phyloP scores from a whole-genome alignment of 192 early-diverging fungal genomes.

The Chytriomyces hyalinus region DNA sequence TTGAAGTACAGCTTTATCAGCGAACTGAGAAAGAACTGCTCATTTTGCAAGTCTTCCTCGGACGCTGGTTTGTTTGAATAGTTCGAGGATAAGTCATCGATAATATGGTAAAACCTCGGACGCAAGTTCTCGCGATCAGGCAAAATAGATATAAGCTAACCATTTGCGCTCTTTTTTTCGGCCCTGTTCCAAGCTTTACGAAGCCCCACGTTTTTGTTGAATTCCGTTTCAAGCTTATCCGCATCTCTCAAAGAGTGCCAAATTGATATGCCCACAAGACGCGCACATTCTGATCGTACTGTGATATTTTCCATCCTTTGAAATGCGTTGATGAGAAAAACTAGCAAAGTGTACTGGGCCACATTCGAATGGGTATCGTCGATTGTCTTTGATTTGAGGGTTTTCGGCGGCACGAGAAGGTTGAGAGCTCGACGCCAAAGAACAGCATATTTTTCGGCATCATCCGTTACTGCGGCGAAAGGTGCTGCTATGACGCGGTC shows the following conservation, averaged over 20 bases:
- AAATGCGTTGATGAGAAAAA: constrained; percentile 86
- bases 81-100: neutral
- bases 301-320: constrained; percentile 77
- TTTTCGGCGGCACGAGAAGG: constrained; percentile 46
- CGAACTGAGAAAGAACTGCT: constrained; percentile 68
- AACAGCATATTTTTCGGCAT: constrained; percentile 53
- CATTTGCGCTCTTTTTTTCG: constrained; percentile 34
- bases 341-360: constrained; percentile 59
- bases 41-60: constrained; percentile 45
- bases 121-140: neutral
- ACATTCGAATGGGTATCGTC: neutral
- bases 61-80: constrained; percentile 29
- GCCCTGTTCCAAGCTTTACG: constrained; percentile 41
- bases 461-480: constrained; percentile 36
- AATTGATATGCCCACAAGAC: constrained; percentile 71
- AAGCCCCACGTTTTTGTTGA: constrained; percentile 45
- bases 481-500: constrained; percentile 58
- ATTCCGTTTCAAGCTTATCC: constrained; percentile 62
- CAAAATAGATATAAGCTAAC: constrained; percentile 5
- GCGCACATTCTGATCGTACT: constrained; percentile 81
- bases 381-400: constrained; percentile 17
- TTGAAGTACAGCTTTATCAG: constrained; percentile 71
- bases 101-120: neutral
- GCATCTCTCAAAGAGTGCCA: constrained; percentile 73
- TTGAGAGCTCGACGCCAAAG: constrained; percentile 65